A percentile compares a stretch with the other conserved stretches of the same genome.
These are phyloP conservation scores for Talaromyces verruculosus DNA, from an alignment of 2,329 filamentous ascomycete genomes.

Conservation along the genomic window DNA sequence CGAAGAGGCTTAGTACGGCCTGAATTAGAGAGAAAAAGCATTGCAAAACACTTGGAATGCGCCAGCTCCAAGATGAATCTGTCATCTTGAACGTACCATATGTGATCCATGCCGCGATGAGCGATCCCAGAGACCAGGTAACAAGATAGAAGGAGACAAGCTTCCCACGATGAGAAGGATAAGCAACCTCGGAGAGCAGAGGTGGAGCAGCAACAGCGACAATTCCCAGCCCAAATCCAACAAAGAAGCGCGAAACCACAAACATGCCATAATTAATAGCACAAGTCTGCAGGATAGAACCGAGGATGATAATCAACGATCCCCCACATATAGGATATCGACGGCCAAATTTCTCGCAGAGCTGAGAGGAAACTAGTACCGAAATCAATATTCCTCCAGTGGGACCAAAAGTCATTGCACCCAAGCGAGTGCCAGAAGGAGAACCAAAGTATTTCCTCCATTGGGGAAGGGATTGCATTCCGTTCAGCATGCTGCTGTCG, in stretches of 20 bases:
- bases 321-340: slow-evolving; percentile 30
- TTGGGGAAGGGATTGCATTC: slow-evolving; percentile 43
- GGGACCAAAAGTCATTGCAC: slow-evolving; percentile 47
- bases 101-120: slow-evolving; percentile 29
- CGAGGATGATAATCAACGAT: slow-evolving; percentile 32
- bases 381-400: slow-evolving; percentile 38
- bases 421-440: slow-evolving; percentile 43
- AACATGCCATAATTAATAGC: slow-evolving; percentile 31
- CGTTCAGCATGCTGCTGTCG: slow-evolving; percentile 51
- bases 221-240: slow-evolving; percentile 38
- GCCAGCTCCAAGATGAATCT: slow-evolving; percentile 24
- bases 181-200: slow-evolving; percentile 46
- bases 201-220: slow-evolving; percentile 33
- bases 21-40: slow-evolving; percentile 18
- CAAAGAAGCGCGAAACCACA: slow-evolving; percentile 36
- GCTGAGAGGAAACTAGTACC: slow-evolving; percentile 23
- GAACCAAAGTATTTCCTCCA: slow-evolving; percentile 47
- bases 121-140: slow-evolving; percentile 31
- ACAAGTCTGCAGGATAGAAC: slow-evolving; percentile 29
- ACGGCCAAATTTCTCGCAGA: slow-evolving; percentile 28
- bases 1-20: slow-evolving; percentile 24
- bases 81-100: slow-evolving; percentile 25
- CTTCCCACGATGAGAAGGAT: slow-evolving; percentile 39
- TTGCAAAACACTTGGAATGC: slow-evolving; percentile 25
- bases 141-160: slow-evolving; percentile 35